Conservation (phyloP, 164 flowering plant species). For the Stephania japonica region DNA sequence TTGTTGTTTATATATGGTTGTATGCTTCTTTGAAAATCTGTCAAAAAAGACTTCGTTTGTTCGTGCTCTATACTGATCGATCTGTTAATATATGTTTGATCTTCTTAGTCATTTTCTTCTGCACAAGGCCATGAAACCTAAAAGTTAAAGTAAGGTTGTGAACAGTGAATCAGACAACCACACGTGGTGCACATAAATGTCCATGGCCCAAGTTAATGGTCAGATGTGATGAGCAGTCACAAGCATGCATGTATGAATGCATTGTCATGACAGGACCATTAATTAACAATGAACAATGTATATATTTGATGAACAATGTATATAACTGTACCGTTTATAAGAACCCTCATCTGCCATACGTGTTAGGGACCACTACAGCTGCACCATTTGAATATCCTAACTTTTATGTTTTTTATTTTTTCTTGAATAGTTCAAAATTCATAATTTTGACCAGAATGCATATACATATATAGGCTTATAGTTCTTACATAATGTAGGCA, state of each 20-base stretch:
- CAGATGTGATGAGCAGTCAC: neutral
- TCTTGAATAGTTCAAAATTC: too few species aligned
- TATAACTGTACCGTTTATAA: neutral
- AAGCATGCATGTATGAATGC: neutral
- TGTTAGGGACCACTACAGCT: neutral
- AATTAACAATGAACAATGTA: neutral
- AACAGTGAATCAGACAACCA: constrained; percentile 1
- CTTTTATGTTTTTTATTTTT: neutral
- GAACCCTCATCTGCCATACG: neutral
- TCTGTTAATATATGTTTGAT: neutral
- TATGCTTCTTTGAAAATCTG: neutral
- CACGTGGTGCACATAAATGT: constrained; percentile 1
- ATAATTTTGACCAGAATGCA: neutral
- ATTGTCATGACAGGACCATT: neutral
- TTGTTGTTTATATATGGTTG: neutral
- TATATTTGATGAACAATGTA: neutral
- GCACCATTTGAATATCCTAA: neutral
- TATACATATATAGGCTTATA: neutral
- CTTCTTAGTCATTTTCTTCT: neutral
- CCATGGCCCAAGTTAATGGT: neutral
- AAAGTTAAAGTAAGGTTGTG: neutral
- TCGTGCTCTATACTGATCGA: neutral
- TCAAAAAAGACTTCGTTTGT: neutral
- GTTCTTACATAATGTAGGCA: neutral
- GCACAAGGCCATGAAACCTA: neutral